phyloP scores from a whole-genome alignment of 495 filamentous ascomycete species.

The Daldinia caldariorum region DNA sequence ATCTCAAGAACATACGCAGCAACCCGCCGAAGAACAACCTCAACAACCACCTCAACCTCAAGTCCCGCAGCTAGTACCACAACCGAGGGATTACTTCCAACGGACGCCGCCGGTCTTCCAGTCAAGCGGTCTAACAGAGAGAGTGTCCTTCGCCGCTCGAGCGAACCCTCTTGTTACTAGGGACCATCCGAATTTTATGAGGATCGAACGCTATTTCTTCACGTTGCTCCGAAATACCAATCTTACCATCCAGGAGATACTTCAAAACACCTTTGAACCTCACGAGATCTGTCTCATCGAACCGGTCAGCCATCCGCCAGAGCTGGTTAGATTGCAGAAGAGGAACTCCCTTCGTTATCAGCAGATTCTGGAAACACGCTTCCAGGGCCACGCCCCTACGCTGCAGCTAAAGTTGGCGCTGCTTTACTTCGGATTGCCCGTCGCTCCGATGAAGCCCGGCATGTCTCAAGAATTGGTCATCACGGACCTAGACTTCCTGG shows the following conservation, averaged over 20 bases:
- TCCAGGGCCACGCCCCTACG: slow-evolving; percentile 29
- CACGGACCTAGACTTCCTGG: slow-evolving; percentile 24
- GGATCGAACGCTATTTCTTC: slow-evolving; percentile 39
- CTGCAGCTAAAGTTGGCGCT: slow-evolving; percentile 43
- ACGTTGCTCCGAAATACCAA: slow-evolving; percentile 25
- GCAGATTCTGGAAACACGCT: slow-evolving; percentile 35
- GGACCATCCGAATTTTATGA: slow-evolving; percentile 25
- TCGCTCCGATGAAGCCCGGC: slow-evolving; percentile 40
- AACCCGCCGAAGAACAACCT: not conserved
- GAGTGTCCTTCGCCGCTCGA: slow-evolving; percentile 27
- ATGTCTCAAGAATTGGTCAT: not conserved
- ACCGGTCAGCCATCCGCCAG: slow-evolving; percentile 25
- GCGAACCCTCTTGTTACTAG: slow-evolving; percentile 28
- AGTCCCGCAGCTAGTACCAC: not conserved
- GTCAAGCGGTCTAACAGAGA: not conserved
- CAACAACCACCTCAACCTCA: not conserved
- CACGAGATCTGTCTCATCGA: slow-evolving; percentile 41
- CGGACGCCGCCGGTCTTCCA: not conserved
- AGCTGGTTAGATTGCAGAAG: slow-evolving; percentile 30
- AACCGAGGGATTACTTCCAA: slow-evolving; percentile 8
- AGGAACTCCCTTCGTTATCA: slow-evolving; percentile 30
- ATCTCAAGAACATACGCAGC: not conserved
- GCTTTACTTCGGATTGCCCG: slow-evolving; percentile 46
- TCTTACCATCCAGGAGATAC: slow-evolving; percentile 36
- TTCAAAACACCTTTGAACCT: slow-evolving; percentile 39